Base-by-base conservation (phyloP, 306 rosid genomes). In the Benincasa hispida region DNA sequence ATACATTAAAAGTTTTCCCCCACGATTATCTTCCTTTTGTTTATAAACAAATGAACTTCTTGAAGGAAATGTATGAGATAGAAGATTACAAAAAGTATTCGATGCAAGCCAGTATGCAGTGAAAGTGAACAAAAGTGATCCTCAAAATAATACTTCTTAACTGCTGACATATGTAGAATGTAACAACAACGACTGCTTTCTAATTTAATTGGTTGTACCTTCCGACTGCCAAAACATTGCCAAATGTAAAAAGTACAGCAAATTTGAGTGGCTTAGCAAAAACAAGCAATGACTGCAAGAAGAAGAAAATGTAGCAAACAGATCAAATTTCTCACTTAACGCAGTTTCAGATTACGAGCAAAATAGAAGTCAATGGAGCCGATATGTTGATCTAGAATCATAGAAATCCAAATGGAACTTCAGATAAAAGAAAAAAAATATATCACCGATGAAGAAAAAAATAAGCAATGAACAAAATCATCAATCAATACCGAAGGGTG, bases 191-290 rank as follows among this genome's bases (percentile, higher is more conserved):
- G 47, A 37, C 50, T 18, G 14, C 19, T 70, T 41, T 39, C 34
- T 75, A 61, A 27, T 41, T 47, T 21, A 42, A 41, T 19, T 22
- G 79, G 76, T 80, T 73, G 74, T 85, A 93, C 98, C 98, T 93
- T 88, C 98, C 98, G 77, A 91, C 90, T 30, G 98, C 98, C 82
- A 90, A 85, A 67, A 93, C 78, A 82, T 93, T 91, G 82, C 97
- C 97, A 81, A 88, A 86, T 72, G 97, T 88, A 91, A 93, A 93
- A 76, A 93, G 84, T 51, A 87, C 50, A 50, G 97, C 91, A 83
- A 93, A 91, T 74, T 91, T 93, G 84, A 93, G 83, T 79, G 97
- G 96, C 80, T 89, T 90, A 57, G 79, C 89, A 81, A 94, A 91
- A 73, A 91, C 91, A 78, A 90, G 78, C 84, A 90, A 25, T 35